Percentiles rank a stretch among this genome's conserved stretches.
Conservation (phyloP, 2,329 filamentous ascomycete species). For the Chalara sp. region DNA sequence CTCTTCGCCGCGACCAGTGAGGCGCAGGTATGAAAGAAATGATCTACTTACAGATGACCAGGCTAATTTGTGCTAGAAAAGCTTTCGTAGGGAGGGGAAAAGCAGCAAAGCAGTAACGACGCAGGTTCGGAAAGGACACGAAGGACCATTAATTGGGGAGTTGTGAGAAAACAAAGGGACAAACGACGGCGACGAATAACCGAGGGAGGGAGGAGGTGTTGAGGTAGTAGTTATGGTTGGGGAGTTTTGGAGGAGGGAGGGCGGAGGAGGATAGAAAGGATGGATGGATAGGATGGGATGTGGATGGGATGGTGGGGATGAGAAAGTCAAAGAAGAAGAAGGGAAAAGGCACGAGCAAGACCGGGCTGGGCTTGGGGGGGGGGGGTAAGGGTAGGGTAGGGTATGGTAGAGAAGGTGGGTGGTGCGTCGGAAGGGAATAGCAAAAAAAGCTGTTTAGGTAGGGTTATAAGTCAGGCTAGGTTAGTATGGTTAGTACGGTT, state of each 20-base stretch:
- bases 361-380: conserved; percentile 1
- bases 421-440: neutral
- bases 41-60: neutral
- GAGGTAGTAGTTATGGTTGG: neutral
- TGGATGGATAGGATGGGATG: neutral
- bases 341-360: neutral
- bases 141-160: neutral
- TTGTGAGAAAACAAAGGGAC: neutral
- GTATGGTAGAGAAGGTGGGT: neutral
- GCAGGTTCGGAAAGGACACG: neutral
- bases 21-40: neutral
- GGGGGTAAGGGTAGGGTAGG: neutral
- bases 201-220: neutral
- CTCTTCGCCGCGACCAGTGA: conserved; percentile 12
- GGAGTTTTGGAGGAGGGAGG: conserved; percentile 1
- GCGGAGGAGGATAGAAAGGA: neutral
- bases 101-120: neutral
- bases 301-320: neutral
- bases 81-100: neutral
- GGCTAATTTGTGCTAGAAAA: neutral
- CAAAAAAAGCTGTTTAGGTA: neutral
- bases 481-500: no score
- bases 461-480: no score
- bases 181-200: neutral
- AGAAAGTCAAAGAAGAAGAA: neutral